Evolutionary conservation across 2,329 filamentous ascomycete genomes (phyloP).

Genomic region (Xylariaceae sp.): DNA sequence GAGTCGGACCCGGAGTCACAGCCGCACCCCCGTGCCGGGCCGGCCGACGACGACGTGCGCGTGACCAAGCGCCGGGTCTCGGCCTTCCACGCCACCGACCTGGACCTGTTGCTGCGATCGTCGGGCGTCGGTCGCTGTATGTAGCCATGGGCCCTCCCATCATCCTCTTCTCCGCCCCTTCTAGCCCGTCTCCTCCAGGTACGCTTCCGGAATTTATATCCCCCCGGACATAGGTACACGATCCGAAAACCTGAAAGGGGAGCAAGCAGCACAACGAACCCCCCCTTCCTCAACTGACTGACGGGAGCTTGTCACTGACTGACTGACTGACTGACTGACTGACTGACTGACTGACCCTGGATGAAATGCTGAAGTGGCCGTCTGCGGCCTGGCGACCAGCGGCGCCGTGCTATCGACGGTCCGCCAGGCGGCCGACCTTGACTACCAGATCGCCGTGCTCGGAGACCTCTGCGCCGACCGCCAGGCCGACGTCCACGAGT

Average conservation of each 20-base stretch:
- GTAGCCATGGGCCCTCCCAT: too few relatives aligned
- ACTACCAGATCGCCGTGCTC: conserved; percentile 27
- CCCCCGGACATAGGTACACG: too few relatives aligned
- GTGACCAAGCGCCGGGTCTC: conserved; percentile 29
- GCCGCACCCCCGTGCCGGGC: conserved; percentile 11
- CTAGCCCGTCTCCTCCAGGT: too few relatives aligned
- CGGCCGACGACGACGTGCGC: conserved; percentile 18
- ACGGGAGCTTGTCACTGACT: too few relatives aligned
- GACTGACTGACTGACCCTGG: too few relatives aligned
- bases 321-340: too few relatives aligned
- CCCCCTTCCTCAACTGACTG: too few relatives aligned
- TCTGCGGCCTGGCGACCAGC: conserved; percentile 27
- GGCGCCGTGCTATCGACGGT: conserved; percentile 30
- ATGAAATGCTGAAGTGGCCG: conserved; percentile 24
- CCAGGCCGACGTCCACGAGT: conserved; percentile 23
- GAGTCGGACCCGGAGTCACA: conserved; percentile 16
- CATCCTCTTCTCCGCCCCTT: too few relatives aligned
- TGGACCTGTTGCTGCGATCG: conserved; percentile 27
- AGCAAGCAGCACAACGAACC: too few relatives aligned
- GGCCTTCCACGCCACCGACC: conserved; percentile 26
- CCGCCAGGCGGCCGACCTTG: conserved; percentile 27
- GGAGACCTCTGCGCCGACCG: conserved; percentile 28
- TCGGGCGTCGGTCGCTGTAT: too few relatives aligned
- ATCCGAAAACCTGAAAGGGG: too few relatives aligned
- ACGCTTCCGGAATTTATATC: too few relatives aligned